Evolutionary conservation across 2,329 filamentous ascomycete species (phyloP), one percentile per base, ranked within the genome.

Genomic region (Ceratocystis ficicola): DNA sequence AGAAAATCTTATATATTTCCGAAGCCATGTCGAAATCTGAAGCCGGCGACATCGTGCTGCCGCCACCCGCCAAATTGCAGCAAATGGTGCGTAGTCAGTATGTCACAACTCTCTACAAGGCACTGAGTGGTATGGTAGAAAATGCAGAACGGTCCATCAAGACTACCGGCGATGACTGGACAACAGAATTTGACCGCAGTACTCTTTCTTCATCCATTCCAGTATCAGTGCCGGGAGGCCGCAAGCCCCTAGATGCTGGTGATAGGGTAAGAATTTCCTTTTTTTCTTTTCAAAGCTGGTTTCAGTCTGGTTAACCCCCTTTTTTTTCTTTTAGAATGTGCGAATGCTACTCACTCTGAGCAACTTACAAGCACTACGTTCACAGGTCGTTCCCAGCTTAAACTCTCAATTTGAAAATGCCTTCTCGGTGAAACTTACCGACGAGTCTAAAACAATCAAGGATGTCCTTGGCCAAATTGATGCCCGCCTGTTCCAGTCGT

Each of bases 401-500:
- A 89, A 96, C 73, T 84, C 88, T 3, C 88, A 94, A 72, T 99
- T 97, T 72, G 94, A 99, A 74, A 91, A 89, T 62, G 85, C 90
- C 65, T 99, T 99, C 76, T 91, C 89, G 1, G 90, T 97, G 69
- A 95, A 95, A 73, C 82, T 99, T 68, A 95, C 91, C 1, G 93
- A 96, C 69, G 94, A 99, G 76, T 87, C 87, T 66, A 93, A 93
- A 74, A 94, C 89, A 0, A 93, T 99, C 72, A 86, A 87, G 65
- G 91, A 97, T 72, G 90, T 95, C 2, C 85, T 97, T 12, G 83
- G 83, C 17, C 91, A 97, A 74, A 96, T 99, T 69, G 92, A 97
- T 72, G 83, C 86, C 12, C 86, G 90, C 5, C 85, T 99, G 44
- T 99, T 99, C 81, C 85, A 91, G 71, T 90, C 91, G 1, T 99